phyloP scores from a whole-genome alignment of 2,329 filamentous ascomycete genomes.

The Sphaerulina populicola region DNA sequence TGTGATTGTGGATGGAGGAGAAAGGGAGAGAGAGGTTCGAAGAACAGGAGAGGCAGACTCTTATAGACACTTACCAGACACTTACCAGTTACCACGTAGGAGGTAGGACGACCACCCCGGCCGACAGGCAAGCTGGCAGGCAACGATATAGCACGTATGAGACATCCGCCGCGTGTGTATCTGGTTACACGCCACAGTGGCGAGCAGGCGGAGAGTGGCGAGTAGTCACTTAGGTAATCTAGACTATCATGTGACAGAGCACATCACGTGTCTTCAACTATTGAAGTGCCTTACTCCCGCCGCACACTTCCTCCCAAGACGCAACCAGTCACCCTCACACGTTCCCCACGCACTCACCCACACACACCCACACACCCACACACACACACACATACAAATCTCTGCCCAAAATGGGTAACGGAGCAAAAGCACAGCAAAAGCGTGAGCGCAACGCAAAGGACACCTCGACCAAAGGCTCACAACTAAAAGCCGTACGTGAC shows the following conservation, averaged over 20 bases:
- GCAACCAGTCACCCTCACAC: background rate
- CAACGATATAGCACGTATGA: constrained; percentile 12
- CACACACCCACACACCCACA: background rate
- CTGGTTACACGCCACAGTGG: constrained; percentile 5
- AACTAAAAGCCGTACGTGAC: constrained; percentile 20
- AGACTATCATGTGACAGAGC: background rate
- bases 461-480: constrained; percentile 41
- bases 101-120: constrained; percentile 7
- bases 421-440: constrained; percentile 62
- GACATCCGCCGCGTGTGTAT: constrained; percentile 13
- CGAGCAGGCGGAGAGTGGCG: constrained; percentile 9
- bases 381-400: background rate
- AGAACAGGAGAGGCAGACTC: background rate
- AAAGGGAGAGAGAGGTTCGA: background rate
- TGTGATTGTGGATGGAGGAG: constrained; percentile 12
- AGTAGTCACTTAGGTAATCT: background rate
- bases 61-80: constrained; percentile 5
- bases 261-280: background rate
- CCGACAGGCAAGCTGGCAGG: constrained; percentile 9
- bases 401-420: constrained; percentile 29
- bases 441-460: constrained; percentile 60
- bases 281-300: constrained; percentile 1
- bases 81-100: too few relatives aligned
- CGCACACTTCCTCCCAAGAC: background rate
- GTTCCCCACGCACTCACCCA: background rate